A percentile compares a stretch with the other conserved stretches of the same genome.
Evolutionary conservation across 2,329 filamentous ascomycete genomes (phyloP).

Genomic region (Aureobasidium vineae): DNA sequence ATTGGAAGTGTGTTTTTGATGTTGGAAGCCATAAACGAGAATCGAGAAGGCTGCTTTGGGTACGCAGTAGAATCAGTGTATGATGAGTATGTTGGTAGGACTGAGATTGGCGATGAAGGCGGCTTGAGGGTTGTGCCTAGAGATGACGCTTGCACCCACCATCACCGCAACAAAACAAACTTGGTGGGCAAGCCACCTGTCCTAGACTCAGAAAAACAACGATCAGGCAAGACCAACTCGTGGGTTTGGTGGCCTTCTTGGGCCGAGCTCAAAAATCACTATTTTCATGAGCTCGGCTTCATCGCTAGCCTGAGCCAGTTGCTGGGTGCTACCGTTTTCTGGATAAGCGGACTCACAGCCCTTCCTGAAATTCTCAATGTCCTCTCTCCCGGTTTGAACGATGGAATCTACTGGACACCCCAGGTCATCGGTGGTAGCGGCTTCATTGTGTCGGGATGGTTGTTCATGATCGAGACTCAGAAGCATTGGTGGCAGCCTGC

Average conservation of each 20-base stretch:
- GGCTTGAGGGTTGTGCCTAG: conserved; percentile 23
- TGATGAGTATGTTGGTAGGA: conserved; percentile 24
- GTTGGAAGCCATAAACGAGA: conserved; percentile 67
- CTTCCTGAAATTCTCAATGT: conserved; percentile 56
- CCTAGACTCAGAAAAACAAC: neutral
- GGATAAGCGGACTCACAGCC: conserved; percentile 61
- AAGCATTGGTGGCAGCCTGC: conserved; percentile 61
- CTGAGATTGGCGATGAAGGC: neutral
- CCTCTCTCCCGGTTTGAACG: conserved; percentile 49
- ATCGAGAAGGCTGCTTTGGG: conserved; percentile 64
- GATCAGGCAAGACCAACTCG: conserved; percentile 1
- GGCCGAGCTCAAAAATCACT: conserved; percentile 58
- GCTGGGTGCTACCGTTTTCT: conserved; percentile 61
- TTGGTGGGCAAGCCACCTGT: conserved; percentile 33
- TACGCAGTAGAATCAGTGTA: conserved; percentile 59
- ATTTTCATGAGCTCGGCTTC: conserved; percentile 62
- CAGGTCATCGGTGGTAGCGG: conserved; percentile 62
- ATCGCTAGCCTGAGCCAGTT: conserved; percentile 59
- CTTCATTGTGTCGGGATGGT: conserved; percentile 57
- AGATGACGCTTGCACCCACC: conserved; percentile 37
- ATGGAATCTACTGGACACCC: conserved; percentile 61
- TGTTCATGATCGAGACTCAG: conserved; percentile 69
- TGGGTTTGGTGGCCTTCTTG: conserved; percentile 63
- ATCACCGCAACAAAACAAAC: conserved; percentile 40
- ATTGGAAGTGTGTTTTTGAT: conserved; percentile 62